A percentile compares a stretch with the other conserved stretches of the same genome.
Conservation (phyloP, 306 rosid species). For the Echinosophora koreensis region DNA sequence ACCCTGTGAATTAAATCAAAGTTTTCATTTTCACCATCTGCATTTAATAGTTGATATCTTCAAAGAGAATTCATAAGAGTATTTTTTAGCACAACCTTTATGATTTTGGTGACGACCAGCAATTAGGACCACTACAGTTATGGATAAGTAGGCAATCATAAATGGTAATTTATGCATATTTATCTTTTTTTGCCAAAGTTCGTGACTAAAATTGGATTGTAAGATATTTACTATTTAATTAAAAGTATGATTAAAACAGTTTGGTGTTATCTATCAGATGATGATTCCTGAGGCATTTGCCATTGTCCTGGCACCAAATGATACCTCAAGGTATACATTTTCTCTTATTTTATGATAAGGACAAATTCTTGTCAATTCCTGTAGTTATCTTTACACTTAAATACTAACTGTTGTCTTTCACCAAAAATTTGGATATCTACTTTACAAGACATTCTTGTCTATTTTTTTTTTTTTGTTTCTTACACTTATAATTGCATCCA, state of each 20-base stretch:
- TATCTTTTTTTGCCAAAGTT: neutral
- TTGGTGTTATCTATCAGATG: slow-evolving; percentile 51
- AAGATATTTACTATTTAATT: slow-evolving; percentile 12
- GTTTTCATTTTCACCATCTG: slow-evolving; percentile 19
- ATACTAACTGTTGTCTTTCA: slow-evolving; percentile 1
- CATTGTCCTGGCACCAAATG: slow-evolving; percentile 84
- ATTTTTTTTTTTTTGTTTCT: neutral
- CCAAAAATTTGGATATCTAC: neutral
- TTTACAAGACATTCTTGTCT: neutral
- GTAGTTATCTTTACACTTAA: neutral
- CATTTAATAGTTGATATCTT: slow-evolving; percentile 30
- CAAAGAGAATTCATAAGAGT: slow-evolving; percentile 4
- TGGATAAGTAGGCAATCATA: neutral
- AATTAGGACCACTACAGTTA: slow-evolving; percentile 9
- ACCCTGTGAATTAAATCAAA: slow-evolving; percentile 10
- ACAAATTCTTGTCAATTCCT: slow-evolving; percentile 19
- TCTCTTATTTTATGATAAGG: neutral
- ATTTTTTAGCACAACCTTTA: neutral
- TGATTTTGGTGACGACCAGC: slow-evolving; percentile 15
- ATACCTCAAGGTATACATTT: slow-evolving; percentile 63
- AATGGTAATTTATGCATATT: neutral
- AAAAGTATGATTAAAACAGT: neutral
- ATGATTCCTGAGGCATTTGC: slow-evolving; percentile 93
- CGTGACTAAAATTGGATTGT: neutral
- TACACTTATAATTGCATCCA: neutral